Conservation (phyloP, 805 yeast species). For the Zygosaccharomyces lentus region DNA sequence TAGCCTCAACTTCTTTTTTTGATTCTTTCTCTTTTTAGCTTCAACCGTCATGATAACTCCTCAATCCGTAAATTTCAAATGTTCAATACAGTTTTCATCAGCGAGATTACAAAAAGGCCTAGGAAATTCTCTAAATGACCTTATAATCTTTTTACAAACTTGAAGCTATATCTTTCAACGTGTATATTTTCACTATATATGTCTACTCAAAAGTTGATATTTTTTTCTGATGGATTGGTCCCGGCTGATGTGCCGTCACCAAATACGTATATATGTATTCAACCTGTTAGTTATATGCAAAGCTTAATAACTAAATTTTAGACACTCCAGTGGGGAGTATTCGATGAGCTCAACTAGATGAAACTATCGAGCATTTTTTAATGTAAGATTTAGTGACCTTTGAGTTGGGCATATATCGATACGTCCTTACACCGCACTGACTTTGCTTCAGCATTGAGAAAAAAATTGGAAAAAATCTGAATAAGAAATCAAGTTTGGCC, state of each 20-base stretch:
- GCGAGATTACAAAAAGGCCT: not conserved
- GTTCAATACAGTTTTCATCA: not conserved
- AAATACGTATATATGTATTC: not conserved
- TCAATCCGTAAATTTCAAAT: not conserved
- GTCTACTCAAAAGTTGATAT: constrained; percentile 2
- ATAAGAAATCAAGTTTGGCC: not conserved
- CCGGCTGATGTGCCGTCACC: not conserved
- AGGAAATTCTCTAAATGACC: constrained; percentile 1
- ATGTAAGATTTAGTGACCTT: not conserved
- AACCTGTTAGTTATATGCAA: not conserved
- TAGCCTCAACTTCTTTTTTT: constrained; percentile 34
- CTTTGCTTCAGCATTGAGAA: not conserved
- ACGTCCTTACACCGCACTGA: constrained; percentile 1
- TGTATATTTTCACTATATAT: not conserved
- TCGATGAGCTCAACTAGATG: too few relatives aligned
- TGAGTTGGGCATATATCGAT: not conserved
- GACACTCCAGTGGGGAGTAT: too few relatives aligned
- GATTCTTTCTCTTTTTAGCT: constrained; percentile 34
- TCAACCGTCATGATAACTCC: constrained; percentile 19
- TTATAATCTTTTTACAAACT: not conserved
- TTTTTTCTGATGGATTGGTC: not conserved
- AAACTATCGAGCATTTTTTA: too few relatives aligned
- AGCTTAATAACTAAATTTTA: not conserved
- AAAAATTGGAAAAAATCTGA: constrained; percentile 1
- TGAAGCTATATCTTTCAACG: not conserved